Evolutionary conservation across 495 filamentous ascomycete genomes (phyloP).

Genomic region (Xylaria castorea): DNA sequence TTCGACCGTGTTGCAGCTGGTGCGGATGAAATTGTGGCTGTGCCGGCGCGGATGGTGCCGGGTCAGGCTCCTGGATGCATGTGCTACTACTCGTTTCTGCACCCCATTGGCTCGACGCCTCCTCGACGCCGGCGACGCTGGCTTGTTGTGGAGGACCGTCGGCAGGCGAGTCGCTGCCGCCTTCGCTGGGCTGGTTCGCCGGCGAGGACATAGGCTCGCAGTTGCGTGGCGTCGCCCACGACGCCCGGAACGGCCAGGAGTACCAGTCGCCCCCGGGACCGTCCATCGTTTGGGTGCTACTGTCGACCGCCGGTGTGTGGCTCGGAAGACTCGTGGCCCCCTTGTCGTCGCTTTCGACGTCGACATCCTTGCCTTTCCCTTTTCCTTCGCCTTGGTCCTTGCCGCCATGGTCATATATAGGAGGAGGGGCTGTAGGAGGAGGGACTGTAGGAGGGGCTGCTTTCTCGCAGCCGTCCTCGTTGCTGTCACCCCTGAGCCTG

Average conservation of each 20-base stretch:
- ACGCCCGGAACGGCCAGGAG: slow-evolving; percentile 27
- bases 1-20: slow-evolving; percentile 1
- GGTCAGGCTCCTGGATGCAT: slow-evolving; percentile 17
- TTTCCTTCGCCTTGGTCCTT: slow-evolving; percentile 14
- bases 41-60: not conserved
- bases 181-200: not conserved
- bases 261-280: not conserved
- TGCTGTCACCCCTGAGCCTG: not conserved
- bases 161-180: not conserved
- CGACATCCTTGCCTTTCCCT: slow-evolving; percentile 2
- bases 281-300: slow-evolving; percentile 9
- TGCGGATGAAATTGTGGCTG: not conserved
- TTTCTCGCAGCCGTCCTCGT: slow-evolving; percentile 1
- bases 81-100: slow-evolving; percentile 13
- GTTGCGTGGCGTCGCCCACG: slow-evolving; percentile 13
- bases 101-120: slow-evolving; percentile 16
- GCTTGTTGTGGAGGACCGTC: not conserved
- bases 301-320: not conserved
- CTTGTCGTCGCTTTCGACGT: slow-evolving; percentile 16
- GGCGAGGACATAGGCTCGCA: not conserved
- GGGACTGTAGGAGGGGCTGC: too few relatives aligned
- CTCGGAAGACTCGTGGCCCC: not conserved
- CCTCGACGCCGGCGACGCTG: not conserved
- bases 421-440: not conserved
- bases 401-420: slow-evolving; percentile 8